Evolutionary conservation across 140 eudicot species (phyloP).

Genomic region (Bidens hawaiensis): DNA sequence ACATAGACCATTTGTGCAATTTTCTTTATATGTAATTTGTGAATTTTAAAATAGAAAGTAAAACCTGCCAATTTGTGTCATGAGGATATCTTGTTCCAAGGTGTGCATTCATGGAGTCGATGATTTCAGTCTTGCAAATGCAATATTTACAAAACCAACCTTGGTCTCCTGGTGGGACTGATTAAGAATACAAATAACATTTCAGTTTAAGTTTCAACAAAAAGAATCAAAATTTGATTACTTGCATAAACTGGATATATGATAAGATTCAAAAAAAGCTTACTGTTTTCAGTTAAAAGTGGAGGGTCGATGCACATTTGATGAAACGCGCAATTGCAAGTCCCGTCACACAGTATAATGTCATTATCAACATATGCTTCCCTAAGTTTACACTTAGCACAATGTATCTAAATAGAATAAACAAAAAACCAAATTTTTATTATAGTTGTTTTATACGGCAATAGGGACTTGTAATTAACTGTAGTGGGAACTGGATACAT

Average conservation of each 20-base stretch:
- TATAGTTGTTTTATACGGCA: not conserved
- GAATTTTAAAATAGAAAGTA: not conserved
- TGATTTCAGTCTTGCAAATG: constrained; percentile 75
- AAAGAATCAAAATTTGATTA: not conserved
- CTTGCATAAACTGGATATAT: not conserved
- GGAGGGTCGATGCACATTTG: constrained; percentile 97
- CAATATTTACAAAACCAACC: constrained; percentile 93
- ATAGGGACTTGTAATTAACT: constrained; percentile 1
- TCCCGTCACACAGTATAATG: constrained; percentile 92
- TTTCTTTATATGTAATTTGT: too few species aligned
- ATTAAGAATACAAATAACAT: constrained; percentile 13
- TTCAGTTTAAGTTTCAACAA: constrained; percentile 19
- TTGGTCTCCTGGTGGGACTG: constrained; percentile 94
- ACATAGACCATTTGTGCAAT: too few species aligned
- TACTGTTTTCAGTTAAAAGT: constrained; percentile 80
- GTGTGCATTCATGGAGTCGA: constrained; percentile 91
- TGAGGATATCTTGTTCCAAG: constrained; percentile 70
- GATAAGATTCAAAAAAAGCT: constrained; percentile 25
- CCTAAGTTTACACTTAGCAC: constrained; percentile 80
- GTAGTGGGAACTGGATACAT: constrained; percentile 6
- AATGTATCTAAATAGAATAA: constrained; percentile 54
- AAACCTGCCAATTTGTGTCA: constrained; percentile 80
- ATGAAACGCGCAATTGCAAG: constrained; percentile 93
- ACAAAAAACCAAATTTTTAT: constrained; percentile 13
- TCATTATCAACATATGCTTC: constrained; percentile 87